Evolutionary conservation across 2,329 filamentous ascomycete species (phyloP).

Genomic region (Venturia aucupariae): DNA sequence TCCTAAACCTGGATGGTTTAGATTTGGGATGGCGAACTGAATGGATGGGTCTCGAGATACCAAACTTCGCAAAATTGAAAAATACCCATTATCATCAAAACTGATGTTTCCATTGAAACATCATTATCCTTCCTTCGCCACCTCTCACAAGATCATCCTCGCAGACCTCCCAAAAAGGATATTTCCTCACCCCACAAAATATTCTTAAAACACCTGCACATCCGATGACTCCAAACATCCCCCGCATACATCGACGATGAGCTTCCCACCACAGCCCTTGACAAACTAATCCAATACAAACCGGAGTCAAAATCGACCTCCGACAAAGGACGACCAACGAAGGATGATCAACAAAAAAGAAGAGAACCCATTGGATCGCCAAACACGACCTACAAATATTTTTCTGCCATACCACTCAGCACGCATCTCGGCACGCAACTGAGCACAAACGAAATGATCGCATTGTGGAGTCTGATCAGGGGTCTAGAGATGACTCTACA

Average conservation of each 20-base stretch:
- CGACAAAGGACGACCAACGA: not conserved
- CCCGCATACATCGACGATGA: not conserved
- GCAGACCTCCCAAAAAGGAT: not conserved
- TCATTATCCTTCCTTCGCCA: too few relatives aligned
- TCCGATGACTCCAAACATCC: not conserved
- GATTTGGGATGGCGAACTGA: not conserved
- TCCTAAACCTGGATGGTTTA: not conserved
- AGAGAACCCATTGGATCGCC: not conserved
- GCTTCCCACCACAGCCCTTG: not conserved
- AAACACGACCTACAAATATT: too few relatives aligned
- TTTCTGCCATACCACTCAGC: not conserved
- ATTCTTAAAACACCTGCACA: not conserved
- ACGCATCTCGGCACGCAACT: not conserved
- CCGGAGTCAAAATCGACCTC: not conserved
- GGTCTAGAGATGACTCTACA: too few relatives aligned
- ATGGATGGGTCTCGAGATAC: not conserved
- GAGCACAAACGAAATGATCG: too few relatives aligned
- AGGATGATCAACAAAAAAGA: not conserved
- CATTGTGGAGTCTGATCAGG: too few relatives aligned
- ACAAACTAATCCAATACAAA: not conserved
- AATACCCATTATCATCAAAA: not conserved
- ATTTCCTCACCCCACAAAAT: not conserved
- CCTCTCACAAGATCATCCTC: too few relatives aligned
- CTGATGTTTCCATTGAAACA: too few relatives aligned
- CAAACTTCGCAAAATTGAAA: not conserved